These are phyloP conservation scores for Komagataella pastoris DNA, from an alignment of 805 yeast genomes.

Conservation along the genomic window DNA sequence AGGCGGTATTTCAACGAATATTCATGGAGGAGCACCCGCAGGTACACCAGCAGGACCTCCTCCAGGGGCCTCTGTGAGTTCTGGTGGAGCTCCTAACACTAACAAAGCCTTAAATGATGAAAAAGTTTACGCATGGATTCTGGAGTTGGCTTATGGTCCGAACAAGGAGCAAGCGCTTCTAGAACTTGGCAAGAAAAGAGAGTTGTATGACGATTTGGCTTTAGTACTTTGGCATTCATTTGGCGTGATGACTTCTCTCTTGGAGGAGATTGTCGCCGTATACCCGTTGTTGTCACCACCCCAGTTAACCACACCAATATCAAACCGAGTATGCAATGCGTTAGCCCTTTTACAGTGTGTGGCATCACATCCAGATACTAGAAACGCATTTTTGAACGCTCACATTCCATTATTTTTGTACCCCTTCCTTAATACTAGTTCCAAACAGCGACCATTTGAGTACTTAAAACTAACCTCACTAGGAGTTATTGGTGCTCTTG, in stretches of 20 bases:
- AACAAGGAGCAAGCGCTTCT: slow-evolving; percentile 86
- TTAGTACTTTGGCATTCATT: slow-evolving; percentile 89
- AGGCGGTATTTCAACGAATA: slow-evolving; percentile 5
- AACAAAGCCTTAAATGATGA: slow-evolving; percentile 53
- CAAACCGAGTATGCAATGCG: slow-evolving; percentile 92
- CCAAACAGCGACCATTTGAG: slow-evolving; percentile 87
- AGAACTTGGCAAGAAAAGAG: slow-evolving; percentile 88
- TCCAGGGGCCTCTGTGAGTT: slow-evolving; percentile 3
- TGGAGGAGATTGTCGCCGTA: slow-evolving; percentile 83
- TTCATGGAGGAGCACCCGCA: slow-evolving; percentile 5
- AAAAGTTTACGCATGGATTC: slow-evolving; percentile 80
- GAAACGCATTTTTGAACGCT: slow-evolving; percentile 73
- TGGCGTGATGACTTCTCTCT: slow-evolving; percentile 87
- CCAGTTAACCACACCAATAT: slow-evolving; percentile 67
- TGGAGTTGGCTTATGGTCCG: slow-evolving; percentile 81
- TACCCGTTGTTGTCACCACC: slow-evolving; percentile 88
- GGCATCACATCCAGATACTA: slow-evolving; percentile 88
- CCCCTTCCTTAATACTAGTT: slow-evolving; percentile 86
- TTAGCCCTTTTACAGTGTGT: slow-evolving; percentile 91
- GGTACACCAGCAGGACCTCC: slow-evolving; percentile 4
- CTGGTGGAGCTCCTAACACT: slow-evolving; percentile 3
- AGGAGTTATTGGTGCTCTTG: slow-evolving; percentile 95
- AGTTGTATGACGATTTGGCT: slow-evolving; percentile 89
- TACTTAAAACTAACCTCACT: slow-evolving; percentile 83
- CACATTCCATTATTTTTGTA: slow-evolving; percentile 86